Evolutionary conservation across 768 basidiomycete species (phyloP).

Genomic region (Podaxis mareebaensis): DNA sequence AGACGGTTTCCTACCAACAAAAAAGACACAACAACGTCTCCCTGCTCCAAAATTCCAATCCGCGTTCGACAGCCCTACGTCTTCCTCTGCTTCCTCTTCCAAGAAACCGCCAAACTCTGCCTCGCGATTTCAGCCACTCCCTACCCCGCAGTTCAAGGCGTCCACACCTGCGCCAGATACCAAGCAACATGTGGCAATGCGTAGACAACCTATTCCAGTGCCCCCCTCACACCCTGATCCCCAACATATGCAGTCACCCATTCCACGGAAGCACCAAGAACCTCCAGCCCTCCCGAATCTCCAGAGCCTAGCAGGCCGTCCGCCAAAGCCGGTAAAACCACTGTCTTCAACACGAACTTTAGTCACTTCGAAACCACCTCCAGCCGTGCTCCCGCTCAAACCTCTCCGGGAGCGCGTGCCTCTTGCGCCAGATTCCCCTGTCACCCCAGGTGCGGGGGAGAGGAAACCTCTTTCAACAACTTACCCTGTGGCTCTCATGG

Average conservation of each 20-base stretch:
- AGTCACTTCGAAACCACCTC: background rate
- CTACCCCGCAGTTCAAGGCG: background rate
- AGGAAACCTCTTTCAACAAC: slow-evolving; percentile 13
- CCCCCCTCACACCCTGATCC: background rate
- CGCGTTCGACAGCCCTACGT: background rate
- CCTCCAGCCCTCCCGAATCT: background rate
- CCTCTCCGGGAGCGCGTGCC: slow-evolving; percentile 3
- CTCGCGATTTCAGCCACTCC: background rate
- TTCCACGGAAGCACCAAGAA: background rate
- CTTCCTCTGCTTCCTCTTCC: background rate
- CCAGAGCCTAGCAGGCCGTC: background rate
- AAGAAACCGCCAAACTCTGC: background rate
- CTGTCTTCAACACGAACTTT: background rate
- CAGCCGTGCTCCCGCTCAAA: background rate
- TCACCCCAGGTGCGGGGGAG: background rate
- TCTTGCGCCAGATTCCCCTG: background rate
- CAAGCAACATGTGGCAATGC: background rate
- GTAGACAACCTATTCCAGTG: background rate
- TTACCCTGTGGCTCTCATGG: background rate
- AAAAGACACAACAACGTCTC: background rate
- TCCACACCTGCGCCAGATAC: background rate
- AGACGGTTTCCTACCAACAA: slow-evolving; percentile 1
- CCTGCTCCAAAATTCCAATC: slow-evolving; percentile 9
- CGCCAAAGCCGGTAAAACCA: background rate
- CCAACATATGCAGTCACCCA: background rate